phyloP scores from a whole-genome alignment of 352 stramenopile species.

The Pythium sukuiense region DNA sequence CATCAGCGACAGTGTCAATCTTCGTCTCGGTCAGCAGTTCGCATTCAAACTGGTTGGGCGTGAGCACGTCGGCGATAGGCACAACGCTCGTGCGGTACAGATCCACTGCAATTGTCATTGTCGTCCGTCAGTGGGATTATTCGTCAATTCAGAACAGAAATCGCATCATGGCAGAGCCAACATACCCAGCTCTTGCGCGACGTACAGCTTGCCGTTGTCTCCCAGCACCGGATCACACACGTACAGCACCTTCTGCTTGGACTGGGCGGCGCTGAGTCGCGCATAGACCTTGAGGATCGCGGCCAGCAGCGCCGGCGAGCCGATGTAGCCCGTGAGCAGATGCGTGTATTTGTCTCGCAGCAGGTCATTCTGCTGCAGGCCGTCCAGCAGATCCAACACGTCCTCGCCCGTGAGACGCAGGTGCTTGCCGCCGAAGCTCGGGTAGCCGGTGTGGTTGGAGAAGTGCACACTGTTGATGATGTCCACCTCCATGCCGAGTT shows the following conservation, averaged over 20 bases:
- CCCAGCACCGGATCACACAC: constrained; percentile 86
- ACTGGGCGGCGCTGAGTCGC: constrained; percentile 54
- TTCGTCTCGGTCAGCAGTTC: constrained; percentile 76
- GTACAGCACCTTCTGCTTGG: constrained; percentile 54
- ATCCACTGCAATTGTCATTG: constrained; percentile 45
- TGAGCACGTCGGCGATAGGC: constrained; percentile 82
- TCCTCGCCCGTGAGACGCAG: constrained; percentile 68
- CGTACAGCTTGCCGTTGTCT: constrained; percentile 81
- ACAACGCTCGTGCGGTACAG: constrained; percentile 78
- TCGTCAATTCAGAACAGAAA: not conserved
- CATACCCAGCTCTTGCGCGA: constrained; percentile 72
- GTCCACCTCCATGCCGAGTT: constrained; percentile 85
- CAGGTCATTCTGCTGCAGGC: constrained; percentile 72
- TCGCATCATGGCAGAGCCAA: constrained; percentile 1
- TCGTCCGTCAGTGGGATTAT: not conserved
- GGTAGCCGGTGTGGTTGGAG: constrained; percentile 87
- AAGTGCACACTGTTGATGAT: constrained; percentile 90
- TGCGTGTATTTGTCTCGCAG: constrained; percentile 73
- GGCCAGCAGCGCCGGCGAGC: constrained; percentile 63
- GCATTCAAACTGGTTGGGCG: constrained; percentile 86
- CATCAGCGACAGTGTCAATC: constrained; percentile 63
- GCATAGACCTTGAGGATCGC: constrained; percentile 70
- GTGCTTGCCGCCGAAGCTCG: constrained; percentile 65
- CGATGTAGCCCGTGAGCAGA: constrained; percentile 83
- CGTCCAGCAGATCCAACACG: constrained; percentile 75